These are phyloP conservation scores for Phytophthora pistaciae DNA, from an alignment of 352 stramenopile genomes.

Conservation along the genomic window DNA sequence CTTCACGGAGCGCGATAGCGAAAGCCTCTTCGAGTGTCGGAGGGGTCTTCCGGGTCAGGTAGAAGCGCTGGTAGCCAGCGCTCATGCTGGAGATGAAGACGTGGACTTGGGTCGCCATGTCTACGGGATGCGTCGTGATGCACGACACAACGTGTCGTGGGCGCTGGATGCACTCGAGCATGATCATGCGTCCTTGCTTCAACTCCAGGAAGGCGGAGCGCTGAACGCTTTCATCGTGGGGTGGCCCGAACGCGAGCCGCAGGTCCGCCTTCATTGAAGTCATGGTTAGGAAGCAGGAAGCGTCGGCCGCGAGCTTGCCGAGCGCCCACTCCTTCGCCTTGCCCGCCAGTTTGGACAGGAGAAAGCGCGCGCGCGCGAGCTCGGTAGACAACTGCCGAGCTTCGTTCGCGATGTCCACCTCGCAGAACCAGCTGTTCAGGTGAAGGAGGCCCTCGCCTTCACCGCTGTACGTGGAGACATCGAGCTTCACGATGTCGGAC, in stretches of 20 bases:
- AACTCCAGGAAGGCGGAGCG: constrained; percentile 16
- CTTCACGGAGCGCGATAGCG: constrained; percentile 14
- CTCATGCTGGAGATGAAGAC: constrained; percentile 33
- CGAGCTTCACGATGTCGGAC: too few relatives aligned
- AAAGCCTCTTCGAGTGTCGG: constrained; percentile 22
- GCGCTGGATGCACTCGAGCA: constrained; percentile 30
- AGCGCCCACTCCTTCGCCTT: constrained; percentile 13
- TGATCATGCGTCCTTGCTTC: constrained; percentile 22
- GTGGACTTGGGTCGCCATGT: constrained; percentile 31
- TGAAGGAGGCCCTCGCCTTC: too few relatives aligned
- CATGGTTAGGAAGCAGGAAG: constrained; percentile 16
- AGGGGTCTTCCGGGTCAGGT: constrained; percentile 18
- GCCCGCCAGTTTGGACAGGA: too few relatives aligned
- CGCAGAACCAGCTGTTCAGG: too few relatives aligned
- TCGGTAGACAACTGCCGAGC: too few relatives aligned
- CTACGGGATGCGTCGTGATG: constrained; percentile 4
- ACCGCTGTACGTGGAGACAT: too few relatives aligned
- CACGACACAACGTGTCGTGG: constrained; percentile 30
- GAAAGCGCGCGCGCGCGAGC: too few relatives aligned
- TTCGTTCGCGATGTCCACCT: too few relatives aligned
- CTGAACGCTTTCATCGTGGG: constrained; percentile 23
- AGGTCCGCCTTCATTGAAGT: constrained; percentile 4
- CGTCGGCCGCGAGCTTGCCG: constrained; percentile 17
- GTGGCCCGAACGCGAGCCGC: constrained; percentile 17
- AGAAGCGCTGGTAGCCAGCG: constrained; percentile 22